Evolutionary conservation across 352 stramenopile species (phyloP).

Genomic region (Albugo laibachii): DNA sequence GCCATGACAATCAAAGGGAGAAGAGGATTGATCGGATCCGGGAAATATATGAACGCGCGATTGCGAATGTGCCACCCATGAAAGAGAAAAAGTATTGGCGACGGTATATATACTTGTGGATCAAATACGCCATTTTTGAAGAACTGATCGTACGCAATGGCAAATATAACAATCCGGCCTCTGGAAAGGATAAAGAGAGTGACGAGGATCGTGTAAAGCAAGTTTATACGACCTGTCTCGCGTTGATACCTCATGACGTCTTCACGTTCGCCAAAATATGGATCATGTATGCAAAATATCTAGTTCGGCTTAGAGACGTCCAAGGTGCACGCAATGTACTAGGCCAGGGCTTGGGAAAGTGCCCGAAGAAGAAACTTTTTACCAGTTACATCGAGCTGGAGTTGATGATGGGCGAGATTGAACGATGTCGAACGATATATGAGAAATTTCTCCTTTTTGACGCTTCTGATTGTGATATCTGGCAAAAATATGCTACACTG

Average conservation of each 20-base stretch:
- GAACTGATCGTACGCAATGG: conserved; percentile 63
- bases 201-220: conserved; percentile 60
- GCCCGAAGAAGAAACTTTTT: conserved; percentile 85
- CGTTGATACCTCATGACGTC: conserved; percentile 84
- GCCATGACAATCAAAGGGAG: conserved; percentile 8
- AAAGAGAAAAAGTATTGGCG: conserved; percentile 95
- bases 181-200: conserved; percentile 15
- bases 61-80: conserved; percentile 87
- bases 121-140: conserved; percentile 97
- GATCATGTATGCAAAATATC: conserved; percentile 93
- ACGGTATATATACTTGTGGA: conserved; percentile 99
- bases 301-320: conserved; percentile 90
- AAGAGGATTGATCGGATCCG: conserved; percentile 52
- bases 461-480: conserved; percentile 83
- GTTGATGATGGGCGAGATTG: conserved; percentile 94
- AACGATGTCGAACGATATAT: conserved; percentile 86
- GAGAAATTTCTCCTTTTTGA: conserved; percentile 71
- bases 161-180: too few species aligned
- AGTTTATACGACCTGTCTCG: conserved; percentile 90
- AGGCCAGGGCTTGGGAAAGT: conserved; percentile 88
- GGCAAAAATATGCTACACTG: conserved; percentile 91
- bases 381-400: conserved; percentile 90
- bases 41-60: conserved; percentile 91
- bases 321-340: conserved; percentile 80
- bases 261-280: conserved; percentile 99